Evolutionary conservation across 2,329 filamentous ascomycete species (phyloP).

Genomic region (Colletotrichum simmondsii): DNA sequence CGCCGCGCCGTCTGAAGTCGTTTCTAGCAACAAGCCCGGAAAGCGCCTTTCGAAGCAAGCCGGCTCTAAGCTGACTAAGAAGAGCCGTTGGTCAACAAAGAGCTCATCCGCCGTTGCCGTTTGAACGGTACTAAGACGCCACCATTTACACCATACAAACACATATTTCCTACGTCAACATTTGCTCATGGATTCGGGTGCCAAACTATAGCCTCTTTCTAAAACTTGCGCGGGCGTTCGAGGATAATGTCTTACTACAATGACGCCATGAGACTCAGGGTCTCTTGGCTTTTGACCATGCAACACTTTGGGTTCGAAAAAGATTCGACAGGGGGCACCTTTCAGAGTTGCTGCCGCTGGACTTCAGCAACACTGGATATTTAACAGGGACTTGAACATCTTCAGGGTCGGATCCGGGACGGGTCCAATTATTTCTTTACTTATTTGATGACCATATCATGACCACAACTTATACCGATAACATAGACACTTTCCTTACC

Average conservation of each 20-base stretch:
- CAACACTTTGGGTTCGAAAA: neutral
- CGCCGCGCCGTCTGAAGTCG: slow-evolving; percentile 9
- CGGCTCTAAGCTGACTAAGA: slow-evolving; percentile 42
- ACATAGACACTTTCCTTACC: slow-evolving; percentile 12
- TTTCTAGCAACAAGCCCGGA: slow-evolving; percentile 31
- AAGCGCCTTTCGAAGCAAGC: slow-evolving; percentile 45
- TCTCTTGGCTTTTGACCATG: neutral
- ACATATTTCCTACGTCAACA: neutral
- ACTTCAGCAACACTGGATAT: slow-evolving; percentile 16
- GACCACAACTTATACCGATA: slow-evolving; percentile 21
- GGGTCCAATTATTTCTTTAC: neutral
- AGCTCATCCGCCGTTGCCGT: slow-evolving; percentile 40
- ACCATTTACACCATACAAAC: too few species aligned
- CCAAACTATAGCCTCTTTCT: neutral
- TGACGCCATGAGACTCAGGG: neutral
- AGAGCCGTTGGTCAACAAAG: slow-evolving; percentile 44
- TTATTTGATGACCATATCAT: slow-evolving; percentile 25
- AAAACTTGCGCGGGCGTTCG: slow-evolving; percentile 3
- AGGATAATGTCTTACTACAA: neutral
- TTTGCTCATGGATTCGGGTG: neutral
- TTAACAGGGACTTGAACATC: slow-evolving; percentile 8
- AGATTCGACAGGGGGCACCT: neutral
- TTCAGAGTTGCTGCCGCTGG: slow-evolving; percentile 13
- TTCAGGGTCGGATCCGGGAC: slow-evolving; percentile 5
- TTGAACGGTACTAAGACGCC: slow-evolving; percentile 25